Evolutionary conservation across 139 green algal species (phyloP).

Genomic region (Asterochloris sp.): DNA sequence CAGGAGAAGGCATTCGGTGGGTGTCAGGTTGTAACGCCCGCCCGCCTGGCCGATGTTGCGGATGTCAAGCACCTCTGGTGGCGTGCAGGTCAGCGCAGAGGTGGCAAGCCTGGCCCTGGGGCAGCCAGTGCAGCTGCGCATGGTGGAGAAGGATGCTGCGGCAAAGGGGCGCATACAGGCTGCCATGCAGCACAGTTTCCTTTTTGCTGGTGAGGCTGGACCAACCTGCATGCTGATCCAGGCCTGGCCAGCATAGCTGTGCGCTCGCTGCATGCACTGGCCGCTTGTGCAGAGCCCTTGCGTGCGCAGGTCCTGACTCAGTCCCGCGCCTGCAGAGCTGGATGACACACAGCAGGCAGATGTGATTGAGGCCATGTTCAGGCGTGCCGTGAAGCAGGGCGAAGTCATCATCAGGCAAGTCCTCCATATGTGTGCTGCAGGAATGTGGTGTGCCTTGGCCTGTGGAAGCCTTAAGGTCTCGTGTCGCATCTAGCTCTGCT

Average conservation of each 20-base stretch:
- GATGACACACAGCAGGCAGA: conserved; percentile 52
- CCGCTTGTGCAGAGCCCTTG: not conserved
- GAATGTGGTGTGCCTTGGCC: too few species aligned
- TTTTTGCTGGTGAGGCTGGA: conserved; percentile 12
- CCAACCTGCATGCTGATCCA: not conserved
- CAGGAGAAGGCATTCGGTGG: too few species aligned
- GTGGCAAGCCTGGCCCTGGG: not conserved
- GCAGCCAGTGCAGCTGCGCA: not conserved
- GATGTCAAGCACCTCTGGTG: too few species aligned
- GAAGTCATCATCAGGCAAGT: conserved; percentile 47
- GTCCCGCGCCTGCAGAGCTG: conserved; percentile 31
- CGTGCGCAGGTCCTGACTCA: not conserved
- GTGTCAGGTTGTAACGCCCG: too few species aligned
- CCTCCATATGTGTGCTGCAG: not conserved
- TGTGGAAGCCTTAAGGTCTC: too few species aligned
- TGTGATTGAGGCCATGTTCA: conserved; percentile 47
- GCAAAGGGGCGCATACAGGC: conserved; percentile 4
- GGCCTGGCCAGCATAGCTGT: not conserved
- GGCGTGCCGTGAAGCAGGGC: conserved; percentile 25
- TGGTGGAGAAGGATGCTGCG: conserved; percentile 8
- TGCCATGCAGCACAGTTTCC: conserved; percentile 22
- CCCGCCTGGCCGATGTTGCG: too few species aligned
- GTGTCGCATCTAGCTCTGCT: too few species aligned
- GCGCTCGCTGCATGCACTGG: not conserved
- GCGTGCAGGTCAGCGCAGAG: conserved; percentile 22